These are phyloP conservation scores for Colletotrichum siamense DNA, from an alignment of 2,329 filamentous ascomycete genomes.

Conservation along the genomic window DNA sequence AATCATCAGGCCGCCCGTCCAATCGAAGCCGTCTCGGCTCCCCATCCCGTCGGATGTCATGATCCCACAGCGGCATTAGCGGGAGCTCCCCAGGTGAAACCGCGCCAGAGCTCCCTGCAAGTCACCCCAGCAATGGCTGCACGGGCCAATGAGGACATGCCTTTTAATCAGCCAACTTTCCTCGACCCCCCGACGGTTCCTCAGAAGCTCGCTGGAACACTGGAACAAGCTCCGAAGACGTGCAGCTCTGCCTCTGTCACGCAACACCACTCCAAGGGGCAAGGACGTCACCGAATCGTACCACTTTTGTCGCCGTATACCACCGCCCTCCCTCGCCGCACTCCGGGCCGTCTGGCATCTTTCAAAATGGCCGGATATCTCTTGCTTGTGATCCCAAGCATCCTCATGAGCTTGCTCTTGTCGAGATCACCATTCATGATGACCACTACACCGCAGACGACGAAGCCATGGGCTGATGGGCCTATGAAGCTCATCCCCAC, in stretches of 20 bases:
- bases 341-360: neutral
- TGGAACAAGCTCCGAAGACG: neutral
- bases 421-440: conserved; percentile 41
- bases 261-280: neutral
- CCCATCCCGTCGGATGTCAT: conserved; percentile 5
- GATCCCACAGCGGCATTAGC: conserved; percentile 20
- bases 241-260: conserved; percentile 4
- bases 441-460: conserved; percentile 35
- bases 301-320: conserved; percentile 9
- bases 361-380: conserved; percentile 23
- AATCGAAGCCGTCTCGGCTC: neutral
- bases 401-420: conserved; percentile 35
- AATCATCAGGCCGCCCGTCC: neutral
- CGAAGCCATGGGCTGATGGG: conserved; percentile 56
- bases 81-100: conserved; percentile 18
- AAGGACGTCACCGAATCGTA: conserved; percentile 10
- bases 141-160: conserved; percentile 12
- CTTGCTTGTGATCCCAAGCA: conserved; percentile 32
- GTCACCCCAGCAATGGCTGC: neutral
- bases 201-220: neutral
- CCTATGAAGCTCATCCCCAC: conserved; percentile 61
- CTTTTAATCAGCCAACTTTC: conserved; percentile 16
- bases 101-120: conserved; percentile 15
- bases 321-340: neutral
- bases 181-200: neutral